phyloP scores from a whole-genome alignment of 2,329 filamentous ascomycete genomes.

The Trichoderma citrinoviride region DNA sequence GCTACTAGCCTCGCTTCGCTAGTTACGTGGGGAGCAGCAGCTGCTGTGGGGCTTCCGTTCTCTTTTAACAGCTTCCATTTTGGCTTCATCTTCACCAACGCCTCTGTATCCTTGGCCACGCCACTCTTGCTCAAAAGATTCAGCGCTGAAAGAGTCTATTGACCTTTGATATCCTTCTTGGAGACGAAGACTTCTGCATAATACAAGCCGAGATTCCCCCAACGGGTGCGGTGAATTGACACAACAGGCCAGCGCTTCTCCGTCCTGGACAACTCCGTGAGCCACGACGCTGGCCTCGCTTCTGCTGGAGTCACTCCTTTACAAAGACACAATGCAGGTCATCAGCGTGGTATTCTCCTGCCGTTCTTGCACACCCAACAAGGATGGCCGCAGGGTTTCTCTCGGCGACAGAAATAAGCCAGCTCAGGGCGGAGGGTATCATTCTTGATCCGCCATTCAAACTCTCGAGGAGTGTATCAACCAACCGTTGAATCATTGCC shows the following conservation, averaged over 20 bases:
- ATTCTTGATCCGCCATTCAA: conserved; percentile 15
- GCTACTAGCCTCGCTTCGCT: background rate
- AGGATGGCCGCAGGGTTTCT: conserved; percentile 1
- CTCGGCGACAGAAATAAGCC: conserved; percentile 13
- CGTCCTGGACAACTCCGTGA: background rate
- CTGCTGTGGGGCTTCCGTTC: conserved; percentile 5
- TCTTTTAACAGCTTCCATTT: background rate
- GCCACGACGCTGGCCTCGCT: conserved; percentile 3
- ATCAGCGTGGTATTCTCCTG: background rate
- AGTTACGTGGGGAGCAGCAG: background rate
- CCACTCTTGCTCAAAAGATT: conserved; percentile 1
- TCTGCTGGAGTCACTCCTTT: background rate
- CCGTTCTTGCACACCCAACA: background rate
- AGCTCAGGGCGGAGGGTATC: conserved; percentile 13
- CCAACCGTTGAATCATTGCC: conserved; percentile 10
- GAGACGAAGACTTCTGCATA: background rate
- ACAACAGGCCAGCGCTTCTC: conserved; percentile 1
- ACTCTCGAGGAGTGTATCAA: conserved; percentile 14
- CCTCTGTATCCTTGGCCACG: conserved; percentile 5
- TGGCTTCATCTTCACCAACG: background rate
- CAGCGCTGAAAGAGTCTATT: too few species aligned
- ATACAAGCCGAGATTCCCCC: background rate
- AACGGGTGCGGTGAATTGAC: conserved; percentile 17
- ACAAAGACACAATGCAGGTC: conserved; percentile 1
- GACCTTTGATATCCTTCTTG: background rate